Conservation (phyloP, 2,329 filamentous ascomycete genomes). For the Venturia asperata region DNA sequence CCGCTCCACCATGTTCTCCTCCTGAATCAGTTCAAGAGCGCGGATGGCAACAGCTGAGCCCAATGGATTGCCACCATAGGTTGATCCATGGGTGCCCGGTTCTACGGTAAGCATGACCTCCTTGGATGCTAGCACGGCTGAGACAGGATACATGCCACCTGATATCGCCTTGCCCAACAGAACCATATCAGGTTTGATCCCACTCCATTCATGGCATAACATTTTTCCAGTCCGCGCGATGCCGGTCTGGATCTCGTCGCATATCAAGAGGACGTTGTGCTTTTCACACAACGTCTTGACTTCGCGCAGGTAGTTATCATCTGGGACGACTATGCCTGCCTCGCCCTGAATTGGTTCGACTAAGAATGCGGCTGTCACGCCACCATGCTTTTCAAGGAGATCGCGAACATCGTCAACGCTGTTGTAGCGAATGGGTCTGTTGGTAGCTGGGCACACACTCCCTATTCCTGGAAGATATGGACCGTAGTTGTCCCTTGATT, state of each 20-base stretch:
- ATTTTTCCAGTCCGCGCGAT: conserved; percentile 92
- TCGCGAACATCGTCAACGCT: conserved; percentile 73
- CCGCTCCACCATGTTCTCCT: conserved; percentile 78
- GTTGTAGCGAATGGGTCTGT: conserved; percentile 76
- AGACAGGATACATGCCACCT: conserved; percentile 98
- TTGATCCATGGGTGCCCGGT: conserved; percentile 93
- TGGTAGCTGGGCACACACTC: conserved; percentile 65
- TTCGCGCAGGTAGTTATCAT: conserved; percentile 75
- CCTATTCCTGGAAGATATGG: conserved; percentile 89
- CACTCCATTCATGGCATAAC: conserved; percentile 89
- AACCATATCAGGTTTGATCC: conserved; percentile 90
- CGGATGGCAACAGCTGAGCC: conserved; percentile 94
- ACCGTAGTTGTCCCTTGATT: conserved; percentile 94
- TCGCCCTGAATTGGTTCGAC: conserved; percentile 97
- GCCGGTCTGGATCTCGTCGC: conserved; percentile 97
- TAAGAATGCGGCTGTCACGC: conserved; percentile 83
- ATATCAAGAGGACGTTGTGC: conserved; percentile 92
- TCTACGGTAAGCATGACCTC: conserved; percentile 95
- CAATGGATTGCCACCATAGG: conserved; percentile 95
- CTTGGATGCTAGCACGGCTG: conserved; percentile 77
- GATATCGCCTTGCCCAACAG: conserved; percentile 96
- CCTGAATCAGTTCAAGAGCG: conserved; percentile 85
- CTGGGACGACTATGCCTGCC: conserved; percentile 91
- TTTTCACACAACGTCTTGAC: conserved; percentile 84
- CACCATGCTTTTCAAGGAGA: conserved; percentile 71